Base-by-base conservation (phyloP, 352 stramenopile species). In the Aphanomyces cochlioides region DNA sequence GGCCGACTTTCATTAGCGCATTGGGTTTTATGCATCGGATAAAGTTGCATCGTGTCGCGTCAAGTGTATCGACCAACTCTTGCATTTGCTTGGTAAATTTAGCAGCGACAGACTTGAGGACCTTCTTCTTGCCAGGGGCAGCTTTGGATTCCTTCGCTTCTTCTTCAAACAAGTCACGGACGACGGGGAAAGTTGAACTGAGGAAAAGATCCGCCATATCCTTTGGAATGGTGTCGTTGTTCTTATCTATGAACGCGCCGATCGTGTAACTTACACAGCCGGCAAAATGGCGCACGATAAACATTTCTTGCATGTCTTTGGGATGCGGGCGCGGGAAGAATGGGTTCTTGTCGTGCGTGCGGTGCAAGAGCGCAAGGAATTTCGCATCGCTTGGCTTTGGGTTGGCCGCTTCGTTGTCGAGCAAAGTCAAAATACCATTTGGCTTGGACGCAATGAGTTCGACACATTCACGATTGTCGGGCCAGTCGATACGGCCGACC, bases 1-100 rank as follows among this genome's bases (percentile, higher is more conserved):
- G 76, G 10, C 82, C 82, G 3, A 86, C 73, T 8, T 78, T 78
- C 87, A 95, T 95, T 19, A 84, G 67, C 5, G 81, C 75, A 72
- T 96, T 96, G 43, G 88, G 88, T 77, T 96, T 96, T 76, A 96
- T 93, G 67, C 88, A 96, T 17, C 87, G 84, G 45, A 96, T 91
- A 58, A 95, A 96, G 75, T 89, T 92, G 80, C 88, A 96, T 13
- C 81, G 84, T 8, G 88, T 96, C n/a, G 75, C 73, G 57, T 92
- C 82, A 13, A 96, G 76, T 36, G 84, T 92, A 56, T 81, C 77
- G 39, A 90, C 85, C 7, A 96, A 81, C 57, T 92, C 79, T 56
- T 90, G 76, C 83, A 96, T 96, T 65, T 93, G 88, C 50, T 76
- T 77, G 19, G 80, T 79, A 45, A 92, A 92, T 73, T 90, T 90